Evolutionary conservation across 371 early-diverging fungal genomes (phyloP), one percentile per base, ranked within the genome.

Genomic region (Scutellospora calospora): DNA sequence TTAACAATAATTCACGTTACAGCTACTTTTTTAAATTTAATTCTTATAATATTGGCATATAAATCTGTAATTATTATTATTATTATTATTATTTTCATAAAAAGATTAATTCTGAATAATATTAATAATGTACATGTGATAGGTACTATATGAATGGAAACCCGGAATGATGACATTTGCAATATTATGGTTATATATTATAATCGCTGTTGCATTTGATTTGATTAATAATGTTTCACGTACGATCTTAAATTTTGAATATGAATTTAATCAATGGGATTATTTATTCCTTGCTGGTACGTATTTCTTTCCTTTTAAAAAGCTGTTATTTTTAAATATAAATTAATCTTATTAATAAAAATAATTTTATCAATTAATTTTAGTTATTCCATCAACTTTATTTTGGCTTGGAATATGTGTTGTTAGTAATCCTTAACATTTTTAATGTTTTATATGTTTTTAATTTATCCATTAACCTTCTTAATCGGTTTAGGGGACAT

Each of bases 101-200:
- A 45, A 29, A 3, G 25, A 52, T 54, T 27, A 49, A 29, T 57
- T n/a, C 11, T 8, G 5, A 20, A 51, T 74, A 20, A 20, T 31
- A 18, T 55, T 54, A 18, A 12, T 55, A 5, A 16, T 14, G 14
- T 60, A 27, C 27, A 27, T n/a, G 16, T 62, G 9, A 33, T 20
- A 76, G 76, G 6, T 76, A 22, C 20, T 22, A 31, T 29, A 33
- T 59, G 76, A 76, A 76, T 76, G 60, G 60, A 38, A 18, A 59
- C 11, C 45, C 20, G 76, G 76, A 59, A 76, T 76, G 76, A 35
- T 41, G 2, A 18, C 41, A 31, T 76, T 76, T 55, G 22, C 38
- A 20, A 41, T 33, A 16, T 33, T 59, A 9, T 76, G 76, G 41
- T 5, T 76, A 54, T 25, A 57, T 57, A 35, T 31, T 35, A n/a